phyloP scores from a whole-genome alignment of 306 rosid species.

The Vigna mungo region DNA sequence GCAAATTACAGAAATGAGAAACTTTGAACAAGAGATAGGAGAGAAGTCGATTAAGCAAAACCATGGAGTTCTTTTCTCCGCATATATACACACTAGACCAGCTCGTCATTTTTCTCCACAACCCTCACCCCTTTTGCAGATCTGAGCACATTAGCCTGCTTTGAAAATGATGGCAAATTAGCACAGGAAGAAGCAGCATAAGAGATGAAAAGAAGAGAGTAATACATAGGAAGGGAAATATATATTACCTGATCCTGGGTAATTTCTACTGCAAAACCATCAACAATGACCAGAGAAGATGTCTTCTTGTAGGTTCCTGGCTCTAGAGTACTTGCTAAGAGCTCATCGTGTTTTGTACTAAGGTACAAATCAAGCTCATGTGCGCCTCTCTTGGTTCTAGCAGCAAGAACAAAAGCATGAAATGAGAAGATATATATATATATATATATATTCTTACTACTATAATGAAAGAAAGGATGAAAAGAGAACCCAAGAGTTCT shows the following conservation, averaged over 20 bases:
- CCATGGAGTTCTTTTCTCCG: slow-evolving; percentile 9
- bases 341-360: slow-evolving; percentile 80
- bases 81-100: slow-evolving; percentile 37
- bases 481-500: slow-evolving; percentile 65
- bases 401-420: neutral
- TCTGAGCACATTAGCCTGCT: slow-evolving; percentile 83
- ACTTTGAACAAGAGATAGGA: neutral
- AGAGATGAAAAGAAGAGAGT: neutral
- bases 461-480: neutral
- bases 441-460: neutral
- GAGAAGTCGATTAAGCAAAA: slow-evolving; percentile 14
- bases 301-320: slow-evolving; percentile 75
- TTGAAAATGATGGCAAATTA: slow-evolving; percentile 5
- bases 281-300: slow-evolving; percentile 82
- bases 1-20: slow-evolving; percentile 8
- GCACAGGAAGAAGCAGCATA: neutral
- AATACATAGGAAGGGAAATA: no score
- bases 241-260: slow-evolving; percentile 70
- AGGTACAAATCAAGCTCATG: slow-evolving; percentile 76
- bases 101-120: slow-evolving; percentile 84
- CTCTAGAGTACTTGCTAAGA: slow-evolving; percentile 65
- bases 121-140: slow-evolving; percentile 88
- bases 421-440: no score
- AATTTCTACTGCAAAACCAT: slow-evolving; percentile 80
- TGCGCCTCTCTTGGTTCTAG: slow-evolving; percentile 59